These are phyloP conservation scores for Platismatia glauca DNA, from an alignment of 495 filamentous ascomycete species.

Conservation along the genomic window DNA sequence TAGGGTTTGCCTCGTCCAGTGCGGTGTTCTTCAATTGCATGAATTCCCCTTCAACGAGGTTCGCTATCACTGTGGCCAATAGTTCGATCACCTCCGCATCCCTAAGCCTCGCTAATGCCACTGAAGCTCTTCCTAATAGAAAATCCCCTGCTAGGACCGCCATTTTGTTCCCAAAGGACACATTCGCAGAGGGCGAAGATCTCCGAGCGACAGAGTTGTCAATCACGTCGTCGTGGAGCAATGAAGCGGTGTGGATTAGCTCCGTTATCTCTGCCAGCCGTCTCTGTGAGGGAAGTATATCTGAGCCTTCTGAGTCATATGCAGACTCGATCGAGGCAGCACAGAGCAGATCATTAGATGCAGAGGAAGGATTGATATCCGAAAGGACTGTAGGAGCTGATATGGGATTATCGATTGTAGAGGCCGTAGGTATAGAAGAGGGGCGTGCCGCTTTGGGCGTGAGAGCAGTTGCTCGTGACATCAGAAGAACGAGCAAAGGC, in stretches of 20 bases:
- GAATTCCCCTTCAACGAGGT: conserved; percentile 96
- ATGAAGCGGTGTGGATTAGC: conserved; percentile 90
- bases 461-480: conserved; percentile 83
- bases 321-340: conserved; percentile 41
- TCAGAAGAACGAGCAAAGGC: conserved; percentile 85
- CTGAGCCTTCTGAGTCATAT: conserved; percentile 48
- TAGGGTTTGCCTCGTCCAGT: conserved; percentile 69
- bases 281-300: conserved; percentile 86
- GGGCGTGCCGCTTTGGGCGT: conserved; percentile 53
- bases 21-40: conserved; percentile 98
- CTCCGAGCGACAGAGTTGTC: conserved; percentile 80
- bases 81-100: conserved; percentile 93
- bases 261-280: conserved; percentile 94
- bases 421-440: conserved; percentile 9
- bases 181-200: conserved; percentile 77
- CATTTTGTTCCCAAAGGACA: conserved; percentile 97
- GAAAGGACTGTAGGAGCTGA: conserved; percentile 64
- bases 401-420: conserved; percentile 62
- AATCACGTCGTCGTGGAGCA: conserved; percentile 97
- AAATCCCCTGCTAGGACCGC: conserved; percentile 95
- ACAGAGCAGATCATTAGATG: conserved; percentile 36
- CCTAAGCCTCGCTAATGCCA: conserved; percentile 80
- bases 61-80: conserved; percentile 90
- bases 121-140: conserved; percentile 82
- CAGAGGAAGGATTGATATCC: conserved; percentile 70